Conservation (phyloP, 2,329 filamentous ascomycete genomes). For the Cordyceps militaris region DNA sequence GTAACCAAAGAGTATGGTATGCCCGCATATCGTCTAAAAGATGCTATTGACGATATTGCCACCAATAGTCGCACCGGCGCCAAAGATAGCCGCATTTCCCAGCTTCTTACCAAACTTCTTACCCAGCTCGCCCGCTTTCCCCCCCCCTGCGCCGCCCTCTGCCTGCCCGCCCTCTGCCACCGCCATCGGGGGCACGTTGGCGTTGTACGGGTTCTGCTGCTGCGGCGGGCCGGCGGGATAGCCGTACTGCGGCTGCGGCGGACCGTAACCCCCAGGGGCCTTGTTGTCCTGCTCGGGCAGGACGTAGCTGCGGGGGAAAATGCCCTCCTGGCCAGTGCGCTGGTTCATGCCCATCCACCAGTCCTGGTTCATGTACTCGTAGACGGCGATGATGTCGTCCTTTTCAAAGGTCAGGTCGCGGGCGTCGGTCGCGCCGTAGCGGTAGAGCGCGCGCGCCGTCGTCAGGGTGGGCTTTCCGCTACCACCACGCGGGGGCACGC, state of each 20-base stretch:
- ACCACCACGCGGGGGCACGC: slow-evolving; percentile 31
- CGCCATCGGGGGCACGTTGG: slow-evolving; percentile 67
- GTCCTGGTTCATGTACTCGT: slow-evolving; percentile 92
- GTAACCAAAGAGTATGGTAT: background rate
- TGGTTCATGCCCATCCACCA: slow-evolving; percentile 93
- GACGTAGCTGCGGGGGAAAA: slow-evolving; percentile 92
- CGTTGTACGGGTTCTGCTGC: slow-evolving; percentile 57
- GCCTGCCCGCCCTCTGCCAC: slow-evolving; percentile 49
- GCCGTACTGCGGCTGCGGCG: slow-evolving; percentile 31
- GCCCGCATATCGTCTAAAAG: slow-evolving; percentile 50
- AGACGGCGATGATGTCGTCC: slow-evolving; percentile 72
- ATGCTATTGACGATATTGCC: slow-evolving; percentile 86
- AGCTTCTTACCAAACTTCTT: slow-evolving; percentile 96
- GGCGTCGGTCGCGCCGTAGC: slow-evolving; percentile 69
- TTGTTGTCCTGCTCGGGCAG: slow-evolving; percentile 58
- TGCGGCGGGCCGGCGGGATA: slow-evolving; percentile 35
- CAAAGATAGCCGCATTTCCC: slow-evolving; percentile 77
- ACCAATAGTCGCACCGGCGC: slow-evolving; percentile 85
- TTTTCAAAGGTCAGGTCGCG: slow-evolving; percentile 77
- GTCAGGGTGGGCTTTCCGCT: slow-evolving; percentile 53
- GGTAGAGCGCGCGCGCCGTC: slow-evolving; percentile 74
- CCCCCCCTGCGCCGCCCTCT: slow-evolving; percentile 33
- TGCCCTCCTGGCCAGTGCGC: slow-evolving; percentile 77
- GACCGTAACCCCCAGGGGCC: slow-evolving; percentile 29
- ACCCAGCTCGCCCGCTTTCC: slow-evolving; percentile 65